Base-by-base conservation (phyloP, 805 yeast genomes). In the Debaryomyces tyrocola region DNA sequence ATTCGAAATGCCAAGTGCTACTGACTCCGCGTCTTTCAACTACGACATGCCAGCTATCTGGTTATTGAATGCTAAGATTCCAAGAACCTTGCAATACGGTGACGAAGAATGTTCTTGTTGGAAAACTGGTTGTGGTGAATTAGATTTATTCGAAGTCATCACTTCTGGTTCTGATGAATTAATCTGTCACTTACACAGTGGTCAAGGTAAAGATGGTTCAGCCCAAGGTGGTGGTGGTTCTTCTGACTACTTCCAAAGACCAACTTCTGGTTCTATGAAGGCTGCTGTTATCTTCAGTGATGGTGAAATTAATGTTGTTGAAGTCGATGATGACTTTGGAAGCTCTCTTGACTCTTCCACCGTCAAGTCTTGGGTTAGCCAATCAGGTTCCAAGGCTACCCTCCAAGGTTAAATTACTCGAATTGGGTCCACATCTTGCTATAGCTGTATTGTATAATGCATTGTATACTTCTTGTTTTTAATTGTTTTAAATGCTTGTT, bases 11-110 rank as follows among this genome's bases (percentile, higher is more conserved):
- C 99, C 99, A 54, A 63, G 79, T 49, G 90, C 81, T 55, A 38
- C 60, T 40, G 62, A 76, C 31, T 73, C 78, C 50, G 64, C 77
- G 39, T 55, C 74, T 43, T 66, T 61, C 60, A 90, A 91, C 78
- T 78, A 78, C 62, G 97, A 94, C 69, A 92, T 94, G 98, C 99
- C 99, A 56, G 98, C 99, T 52, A 80, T 91, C 59, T 91, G 98
- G 98, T 75, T 91, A 69, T 82, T 91, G 67, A 91, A 91, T 69
- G 96, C 96, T 52, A 87, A 88, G 77, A 85, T 91, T 63, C 97
- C 99, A 73, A 89, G 99, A 79, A 91, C 97, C 56, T 73, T 84
- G 62, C 98, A 94, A 75, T 94, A 94, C 73, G 97, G 97, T 67
- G 74, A 75, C 50, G 66, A 84, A 20, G 65, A 79, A 17, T 94